Evolutionary conservation across 2,329 filamentous ascomycete species (phyloP), one percentile per base, ranked within the genome.

Genomic region (Fusarium sp.): DNA sequence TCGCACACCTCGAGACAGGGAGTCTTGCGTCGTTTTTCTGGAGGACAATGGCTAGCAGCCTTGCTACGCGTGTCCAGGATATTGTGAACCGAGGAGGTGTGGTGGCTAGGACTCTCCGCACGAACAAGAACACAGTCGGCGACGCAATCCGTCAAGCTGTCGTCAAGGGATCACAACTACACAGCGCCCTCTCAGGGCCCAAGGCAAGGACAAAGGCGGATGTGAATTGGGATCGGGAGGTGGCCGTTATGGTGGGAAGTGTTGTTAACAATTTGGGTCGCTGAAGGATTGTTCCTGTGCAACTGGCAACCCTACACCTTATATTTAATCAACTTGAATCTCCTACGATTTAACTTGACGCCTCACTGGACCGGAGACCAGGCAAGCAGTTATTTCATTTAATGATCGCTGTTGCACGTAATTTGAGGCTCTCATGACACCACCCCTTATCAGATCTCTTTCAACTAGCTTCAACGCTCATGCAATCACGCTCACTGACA

Each of bases 21-120:
- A 97, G 94, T 2, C 86, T 99, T 18, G 91, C 95, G 2, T 96
- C 94, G 1, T 97, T 96, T 82, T 99, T 98, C 84, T 99, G 97
- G 95, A 90, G 97, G 63, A 94, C 93, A 10, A 89, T 98, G 78
- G 97, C 97, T 0, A 91, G 93, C 1, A 92, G 91, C 65, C 87
- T 98, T 68, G 90, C 93, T 5, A 86, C 91, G 0, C 90, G 94
- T 24, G 95, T 98, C 0, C 92, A 95, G 81, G 96, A 98, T 75
- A 94, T 98, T 52, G 83, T 97, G 67, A 91, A 89, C 70, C 90
- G 94, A 67, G 95, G 96, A 3, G 96, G 97, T 0, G 93, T 95
- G 1, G 93, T 94, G 31, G 95, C 94, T 6, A 89, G 97, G 67
- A 95, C 94, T 5, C 85, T 99, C 73, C 90, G 90, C 77, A 90